A percentile compares a stretch with the other conserved stretches of the same genome.
Evolutionary conservation across 2,329 filamentous ascomycete species (phyloP).

Genomic region (Hymenotorrendiella dingleyae): DNA sequence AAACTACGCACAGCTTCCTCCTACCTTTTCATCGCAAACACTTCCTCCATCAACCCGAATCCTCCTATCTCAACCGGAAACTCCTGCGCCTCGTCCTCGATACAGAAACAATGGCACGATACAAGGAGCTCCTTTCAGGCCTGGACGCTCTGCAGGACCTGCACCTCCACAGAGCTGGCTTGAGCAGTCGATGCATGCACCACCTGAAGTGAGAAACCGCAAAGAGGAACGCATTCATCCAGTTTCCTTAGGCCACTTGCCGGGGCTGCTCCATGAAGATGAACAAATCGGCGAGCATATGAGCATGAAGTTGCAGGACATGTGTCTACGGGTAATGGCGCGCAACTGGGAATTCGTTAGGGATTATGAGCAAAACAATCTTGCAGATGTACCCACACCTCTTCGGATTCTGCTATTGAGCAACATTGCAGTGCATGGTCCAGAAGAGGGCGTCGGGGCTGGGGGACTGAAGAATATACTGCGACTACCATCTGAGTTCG

Average conservation of each 20-base stretch:
- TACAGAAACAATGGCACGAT: conserved; percentile 33
- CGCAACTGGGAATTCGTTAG: conserved; percentile 50
- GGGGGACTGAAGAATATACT: conserved; percentile 46
- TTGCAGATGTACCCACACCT: conserved; percentile 49
- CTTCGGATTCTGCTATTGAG: conserved; percentile 47
- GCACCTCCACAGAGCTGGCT: conserved; percentile 55
- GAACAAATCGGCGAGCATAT: conserved; percentile 4
- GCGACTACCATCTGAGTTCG: conserved; percentile 29
- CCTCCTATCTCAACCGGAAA: conserved; percentile 54
- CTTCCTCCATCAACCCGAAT: conserved; percentile 53
- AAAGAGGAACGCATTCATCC: conserved; percentile 26
- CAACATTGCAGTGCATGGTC: conserved; percentile 40
- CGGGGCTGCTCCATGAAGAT: conserved; percentile 39
- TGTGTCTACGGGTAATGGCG: conserved; percentile 45
- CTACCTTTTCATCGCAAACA: conserved; percentile 36
- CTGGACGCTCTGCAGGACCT: conserved; percentile 47
- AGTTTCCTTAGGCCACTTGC: conserved; percentile 26
- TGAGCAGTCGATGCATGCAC: conserved; percentile 30
- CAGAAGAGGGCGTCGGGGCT: conserved; percentile 42
- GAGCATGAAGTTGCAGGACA: conserved; percentile 38
- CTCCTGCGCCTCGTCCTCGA: conserved; percentile 45
- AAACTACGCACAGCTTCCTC: conserved; percentile 10
- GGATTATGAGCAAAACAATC: conserved; percentile 50
- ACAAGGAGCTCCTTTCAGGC: conserved; percentile 39
- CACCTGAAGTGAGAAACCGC: conserved; percentile 7